Evolutionary conservation across 2,329 filamentous ascomycete genomes (phyloP).

Genomic region (Epichloe coenophiala): DNA sequence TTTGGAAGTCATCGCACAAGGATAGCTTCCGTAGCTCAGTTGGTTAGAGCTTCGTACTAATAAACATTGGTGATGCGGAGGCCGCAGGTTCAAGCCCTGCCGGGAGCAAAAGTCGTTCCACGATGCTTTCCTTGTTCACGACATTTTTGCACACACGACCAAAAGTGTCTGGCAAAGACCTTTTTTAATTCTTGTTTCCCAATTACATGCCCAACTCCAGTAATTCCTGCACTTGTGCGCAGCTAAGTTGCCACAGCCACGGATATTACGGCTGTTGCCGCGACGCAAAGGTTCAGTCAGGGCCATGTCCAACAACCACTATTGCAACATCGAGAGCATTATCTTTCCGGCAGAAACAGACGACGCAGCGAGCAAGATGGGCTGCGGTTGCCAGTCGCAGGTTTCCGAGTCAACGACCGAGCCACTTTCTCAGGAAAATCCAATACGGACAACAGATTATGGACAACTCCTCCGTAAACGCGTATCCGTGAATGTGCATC

Average conservation of each 20-base stretch:
- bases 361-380: too few relatives aligned
- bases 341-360: too few relatives aligned
- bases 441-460: background rate
- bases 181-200: background rate
- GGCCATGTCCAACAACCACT: too few relatives aligned
- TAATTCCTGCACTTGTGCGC: too few relatives aligned
- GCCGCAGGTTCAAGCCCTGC: conserved; percentile 11
- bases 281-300: too few relatives aligned
- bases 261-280: too few relatives aligned
- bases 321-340: too few relatives aligned
- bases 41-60: conserved; percentile 13
- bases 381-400: too few relatives aligned
- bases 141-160: background rate
- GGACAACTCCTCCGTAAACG: too few relatives aligned
- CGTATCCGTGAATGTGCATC: too few relatives aligned
- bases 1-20: accelerated
- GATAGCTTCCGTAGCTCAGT: conserved; percentile 11
- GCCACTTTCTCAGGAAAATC: background rate
- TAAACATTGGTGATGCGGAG: conserved; percentile 11
- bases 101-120: conserved; percentile 9
- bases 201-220: background rate
- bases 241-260: too few relatives aligned
- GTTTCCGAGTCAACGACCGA: too few relatives aligned
- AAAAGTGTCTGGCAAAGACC: background rate
- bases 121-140: background rate